Evolutionary conservation across 306 rosid species (phyloP), one percentile per base, ranked within the genome.

Genomic region (Cyamopsis tetragonoloba): DNA sequence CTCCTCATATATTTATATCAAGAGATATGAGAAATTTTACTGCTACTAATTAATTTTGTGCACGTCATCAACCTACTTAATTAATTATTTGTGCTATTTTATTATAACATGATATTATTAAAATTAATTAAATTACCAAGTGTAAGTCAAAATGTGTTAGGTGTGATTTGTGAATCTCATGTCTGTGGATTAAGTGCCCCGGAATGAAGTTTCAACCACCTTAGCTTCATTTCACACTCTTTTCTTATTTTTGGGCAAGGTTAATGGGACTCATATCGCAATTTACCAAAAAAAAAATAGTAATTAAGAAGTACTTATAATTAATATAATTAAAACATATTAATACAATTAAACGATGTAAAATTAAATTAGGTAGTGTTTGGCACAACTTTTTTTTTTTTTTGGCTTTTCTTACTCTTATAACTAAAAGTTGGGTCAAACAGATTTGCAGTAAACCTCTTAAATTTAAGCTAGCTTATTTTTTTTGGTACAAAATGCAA

Each of bases 1-100:
- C n/a, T 0, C 32, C 2, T 1, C 46, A 31, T 35, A 12, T 22
- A 78, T 78, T 74, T 82, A 82, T 77, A 78, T 66, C 56, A n/a
- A 27, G 31, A 4, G 13, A 6, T 18, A 2, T 0, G 49, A 20
- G 5, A 24, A 22, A 17, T 0, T 3, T 64, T 50, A 17, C 14
- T 22, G 54, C n/a, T 54, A 2, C 0, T 4, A 31, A 32, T 32
- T 32, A 20, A n/a, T n/a, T n/a, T n/a, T n/a, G n/a, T n/a, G n/a
- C n/a, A n/a, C 14, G 1, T 38, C 31, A 17, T 54, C 31, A 34
- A 22, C 22, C 41, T n/a, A n/a, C n/a, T n/a, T n/a, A n/a, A n/a
- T n/a, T n/a, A n/a, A n/a, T n/a, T n/a, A n/a, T n/a, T 47, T 4
- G 10, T 23, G 6, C 42, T 15, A 54, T 41, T 53, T 63, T 46